phyloP scores from a whole-genome alignment of 78 protist genomes.

The Polysphondylium violaceum region DNA sequence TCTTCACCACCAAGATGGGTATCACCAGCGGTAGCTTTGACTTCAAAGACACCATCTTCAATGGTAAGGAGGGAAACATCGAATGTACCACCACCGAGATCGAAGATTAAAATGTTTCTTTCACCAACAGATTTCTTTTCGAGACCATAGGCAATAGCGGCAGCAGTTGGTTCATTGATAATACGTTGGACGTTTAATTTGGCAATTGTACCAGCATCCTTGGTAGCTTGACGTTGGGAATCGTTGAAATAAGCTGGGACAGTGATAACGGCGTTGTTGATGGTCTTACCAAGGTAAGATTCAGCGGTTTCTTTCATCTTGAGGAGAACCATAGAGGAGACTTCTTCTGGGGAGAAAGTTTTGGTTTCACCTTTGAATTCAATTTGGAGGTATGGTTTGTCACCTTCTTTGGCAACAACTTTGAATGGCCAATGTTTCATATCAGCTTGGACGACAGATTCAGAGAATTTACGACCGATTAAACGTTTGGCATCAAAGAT shows the following conservation, averaged over 20 bases:
- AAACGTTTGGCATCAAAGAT: conserved; percentile 98
- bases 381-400: conserved; percentile 85
- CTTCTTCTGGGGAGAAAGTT: conserved; percentile 91
- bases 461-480: conserved; percentile 89
- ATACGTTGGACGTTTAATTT: conserved; percentile 97
- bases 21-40: conserved; percentile 97
- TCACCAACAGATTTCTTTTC: conserved; percentile 93
- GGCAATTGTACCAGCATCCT: conserved; percentile 97
- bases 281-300: conserved; percentile 87
- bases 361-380: conserved; percentile 85
- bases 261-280: conserved; percentile 92
- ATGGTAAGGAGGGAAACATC: conserved; percentile 96
- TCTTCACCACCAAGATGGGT: conserved; percentile 99
- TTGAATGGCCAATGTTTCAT: conserved; percentile 95
- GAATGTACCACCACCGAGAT: conserved; percentile 99
- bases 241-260: conserved; percentile 99
- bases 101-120: conserved; percentile 95
- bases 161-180: conserved; percentile 99
- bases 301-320: conserved; percentile 97
- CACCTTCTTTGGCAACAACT: conserved; percentile 69
- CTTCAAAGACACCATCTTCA: conserved; percentile 98
- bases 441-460: conserved; percentile 88
- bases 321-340: conserved; percentile 92
- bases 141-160: conserved; percentile 99
- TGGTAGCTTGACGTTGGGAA: conserved; percentile 98